Evolutionary conservation across 345 rosid genomes (phyloP), one percentile per base, ranked within the genome.

Genomic region (Gossypium turneri): DNA sequence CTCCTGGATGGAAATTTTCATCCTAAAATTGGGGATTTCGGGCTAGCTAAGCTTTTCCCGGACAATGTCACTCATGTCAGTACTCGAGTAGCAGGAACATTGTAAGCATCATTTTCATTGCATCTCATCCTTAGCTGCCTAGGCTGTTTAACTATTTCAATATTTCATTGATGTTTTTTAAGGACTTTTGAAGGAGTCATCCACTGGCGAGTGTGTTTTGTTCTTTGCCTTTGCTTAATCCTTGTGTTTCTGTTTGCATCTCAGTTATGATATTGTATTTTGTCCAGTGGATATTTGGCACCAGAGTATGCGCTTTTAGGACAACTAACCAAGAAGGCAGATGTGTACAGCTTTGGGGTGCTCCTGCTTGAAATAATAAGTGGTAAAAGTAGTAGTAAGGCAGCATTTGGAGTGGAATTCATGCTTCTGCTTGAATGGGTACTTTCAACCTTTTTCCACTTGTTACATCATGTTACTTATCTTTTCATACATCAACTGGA

Each of bases 371-470:
- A 92, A 80, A 82, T 94, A 79, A 77, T 94, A 45, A 88, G 97
- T 66, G 97, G 97, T 71, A 83, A 85, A 76, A 94, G 98, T 77
- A 88, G 90, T 72, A 88, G 89, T 61, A 89, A 89, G 84, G 87
- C 90, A 7, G 92, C 90, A 72, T 92, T 92, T 76, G 97, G 97
- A 69, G 90, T 73, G 50, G 87, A 90, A 62, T 59, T 84, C 73
- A 45, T 88, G 87, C 80, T 89, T 82, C 84, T 94, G 29, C 85
- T 94, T 53, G 98, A 94, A 88, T 94, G 98, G 98, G 98, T 94
- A 90, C 56, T 73, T 67, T 76, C 74, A 16, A 17, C 67, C 79
- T 67, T 52, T 6, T 50, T 27, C 65, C 25, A 6, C 22, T 5
- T 11, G 3, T 45, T 11, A 2, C 50, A 45, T 45, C 50, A 45